Conservation (phyloP, 2,329 filamentous ascomycete genomes). For the Karstenula rhodostoma region DNA sequence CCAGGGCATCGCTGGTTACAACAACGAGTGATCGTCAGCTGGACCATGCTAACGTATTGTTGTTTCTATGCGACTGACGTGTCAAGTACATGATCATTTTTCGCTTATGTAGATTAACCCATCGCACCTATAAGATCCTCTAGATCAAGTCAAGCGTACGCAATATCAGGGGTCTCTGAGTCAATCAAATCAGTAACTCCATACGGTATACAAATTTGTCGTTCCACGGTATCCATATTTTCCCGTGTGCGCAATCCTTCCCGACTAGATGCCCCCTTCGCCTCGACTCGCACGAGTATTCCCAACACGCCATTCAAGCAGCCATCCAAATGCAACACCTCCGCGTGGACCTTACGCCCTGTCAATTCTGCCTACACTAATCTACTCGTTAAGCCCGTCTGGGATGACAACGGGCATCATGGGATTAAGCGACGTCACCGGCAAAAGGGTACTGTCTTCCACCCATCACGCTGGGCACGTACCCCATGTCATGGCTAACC, state of each 20-base stretch:
- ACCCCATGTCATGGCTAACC: slow-evolving; percentile 2
- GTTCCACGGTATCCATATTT: neutral
- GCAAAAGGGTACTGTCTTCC: neutral
- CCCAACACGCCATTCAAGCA: neutral
- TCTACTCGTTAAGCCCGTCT: neutral
- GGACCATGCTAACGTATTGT: neutral
- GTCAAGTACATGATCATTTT: neutral
- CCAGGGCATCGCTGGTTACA: neutral
- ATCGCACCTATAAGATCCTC: neutral
- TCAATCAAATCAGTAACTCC: neutral
- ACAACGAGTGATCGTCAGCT: neutral
- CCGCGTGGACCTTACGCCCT: neutral
- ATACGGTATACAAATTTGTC: neutral
- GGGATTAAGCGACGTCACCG: neutral
- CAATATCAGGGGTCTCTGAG: neutral
- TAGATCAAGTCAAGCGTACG: slow-evolving; percentile 4
- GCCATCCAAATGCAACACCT: neutral
- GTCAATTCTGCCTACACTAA: neutral
- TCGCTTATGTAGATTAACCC: neutral
- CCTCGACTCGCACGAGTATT: slow-evolving; percentile 3
- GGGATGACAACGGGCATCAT: neutral
- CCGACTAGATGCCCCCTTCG: neutral
- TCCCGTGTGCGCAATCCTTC: neutral
- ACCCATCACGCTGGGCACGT: neutral
- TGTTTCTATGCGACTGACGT: neutral